Percentiles rank a stretch among this genome's conserved stretches.
Evolutionary conservation across 345 rosid genomes (phyloP).

Genomic region (Murraya paniculata): DNA sequence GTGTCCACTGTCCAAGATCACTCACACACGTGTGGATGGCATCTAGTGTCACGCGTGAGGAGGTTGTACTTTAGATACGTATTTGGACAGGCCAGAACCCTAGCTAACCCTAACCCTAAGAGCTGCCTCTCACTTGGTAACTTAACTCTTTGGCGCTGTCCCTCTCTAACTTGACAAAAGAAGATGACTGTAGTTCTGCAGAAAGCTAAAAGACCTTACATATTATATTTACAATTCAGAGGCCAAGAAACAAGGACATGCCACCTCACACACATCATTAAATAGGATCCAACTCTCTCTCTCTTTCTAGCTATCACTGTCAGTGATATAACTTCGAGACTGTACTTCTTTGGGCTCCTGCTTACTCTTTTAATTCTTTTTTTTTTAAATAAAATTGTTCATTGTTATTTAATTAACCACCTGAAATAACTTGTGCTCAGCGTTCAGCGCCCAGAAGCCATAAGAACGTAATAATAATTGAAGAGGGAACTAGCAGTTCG

Average conservation of each 20-base stretch:
- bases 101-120: neutral
- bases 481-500: no score
- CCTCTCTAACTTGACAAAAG: slow-evolving; percentile 17
- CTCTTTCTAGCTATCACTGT: neutral
- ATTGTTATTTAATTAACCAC: neutral
- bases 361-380: neutral
- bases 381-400: neutral
- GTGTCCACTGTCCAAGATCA: neutral
- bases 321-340: slow-evolving; percentile 13
- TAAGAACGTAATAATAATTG: no score
- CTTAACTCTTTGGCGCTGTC: neutral
- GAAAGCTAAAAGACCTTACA: neutral
- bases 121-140: neutral
- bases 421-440: no score
- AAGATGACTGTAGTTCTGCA: neutral
- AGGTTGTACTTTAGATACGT: no score
- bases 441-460: no score
- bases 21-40: slow-evolving; percentile 15
- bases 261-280: neutral
- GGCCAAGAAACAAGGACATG: slow-evolving; percentile 19
- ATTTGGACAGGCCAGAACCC: neutral
- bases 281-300: neutral
- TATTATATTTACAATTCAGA: neutral
- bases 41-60: slow-evolving; percentile 17
- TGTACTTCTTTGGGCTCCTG: neutral